Base-by-base conservation (phyloP, 2,329 filamentous ascomycete genomes). In the Dactylellina parvicollis region DNA sequence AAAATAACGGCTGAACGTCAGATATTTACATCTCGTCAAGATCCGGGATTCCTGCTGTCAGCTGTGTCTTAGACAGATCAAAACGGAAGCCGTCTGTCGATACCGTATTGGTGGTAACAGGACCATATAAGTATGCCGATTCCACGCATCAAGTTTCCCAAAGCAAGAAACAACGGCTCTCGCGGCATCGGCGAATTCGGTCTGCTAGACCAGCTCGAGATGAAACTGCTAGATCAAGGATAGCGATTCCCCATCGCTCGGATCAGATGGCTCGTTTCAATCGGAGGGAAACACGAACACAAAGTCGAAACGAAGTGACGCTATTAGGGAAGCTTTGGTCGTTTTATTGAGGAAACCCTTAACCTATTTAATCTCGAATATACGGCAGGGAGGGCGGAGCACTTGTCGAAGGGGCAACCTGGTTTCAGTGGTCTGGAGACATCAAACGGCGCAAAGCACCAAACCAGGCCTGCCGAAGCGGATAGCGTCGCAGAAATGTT, bases 401-500 rank as follows among this genome's bases (percentile, higher is more conserved):
- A 40, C 24, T 4, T 30, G 42, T 30, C 9, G 34, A 67, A 59
- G 62, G 62, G 52, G 62, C 52, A 40, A 56, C 16, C n/a, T 20
- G 14, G 54, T 52, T 65, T 59, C n/a, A n/a, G n/a, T n/a, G n/a
- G n/a, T n/a, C n/a, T n/a, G n/a, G n/a, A n/a, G 44, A n/a, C 42
- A 12, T 30, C 32, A 30, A 60, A 14, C 16, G 38, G 50, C 44
- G 44, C 47, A 54, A 69, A 69, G 61, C 64, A 36, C 52, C 42
- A 20, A 59, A 72, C 30, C 28, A 26, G 28, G 44, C 42, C 67
- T 30, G 26, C 54, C 67, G 67, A 72, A 72, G 67, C 67, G 67
- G 65, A 64, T 40, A 24, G 16, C 52, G 67, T 72, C 67, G 59
- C 67, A 72, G 67, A 72, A 72, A 72, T 52, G 67, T 72, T 72